A percentile compares a stretch with the other conserved stretches of the same genome.
Evolutionary conservation across 2,329 filamentous ascomycete species (phyloP).

Genomic region (Hypomyces rosellus): DNA sequence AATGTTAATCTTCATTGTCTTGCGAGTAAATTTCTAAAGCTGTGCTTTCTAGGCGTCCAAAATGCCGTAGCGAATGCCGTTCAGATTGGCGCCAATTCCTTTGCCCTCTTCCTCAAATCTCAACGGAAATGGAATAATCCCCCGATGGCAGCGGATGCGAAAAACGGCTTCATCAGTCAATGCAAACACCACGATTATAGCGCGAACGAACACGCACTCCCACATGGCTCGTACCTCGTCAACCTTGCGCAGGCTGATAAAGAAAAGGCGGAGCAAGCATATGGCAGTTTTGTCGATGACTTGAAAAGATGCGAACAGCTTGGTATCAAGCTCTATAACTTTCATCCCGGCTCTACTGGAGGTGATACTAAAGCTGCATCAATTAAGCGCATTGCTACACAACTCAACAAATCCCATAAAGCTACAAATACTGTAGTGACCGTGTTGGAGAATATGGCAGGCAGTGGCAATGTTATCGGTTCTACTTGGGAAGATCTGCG

Average conservation of each 20-base stretch:
- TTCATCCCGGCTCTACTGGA: slow-evolving; percentile 84
- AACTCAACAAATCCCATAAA: slow-evolving; percentile 75
- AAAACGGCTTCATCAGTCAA: slow-evolving; percentile 61
- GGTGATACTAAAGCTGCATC: slow-evolving; percentile 61
- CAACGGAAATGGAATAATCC: slow-evolving; percentile 93
- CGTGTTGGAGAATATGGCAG: slow-evolving; percentile 93
- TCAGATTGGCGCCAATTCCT: slow-evolving; percentile 83
- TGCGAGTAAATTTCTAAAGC: slow-evolving; percentile 4
- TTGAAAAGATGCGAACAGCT: slow-evolving; percentile 76
- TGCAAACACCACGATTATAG: slow-evolving; percentile 68
- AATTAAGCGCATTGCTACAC: slow-evolving; percentile 69
- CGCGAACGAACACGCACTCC: slow-evolving; percentile 66
- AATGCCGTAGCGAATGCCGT: slow-evolving; percentile 75
- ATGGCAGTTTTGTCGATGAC: slow-evolving; percentile 80
- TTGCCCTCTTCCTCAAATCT: slow-evolving; percentile 92
- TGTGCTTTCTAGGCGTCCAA: slow-evolving; percentile 62
- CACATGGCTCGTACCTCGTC: slow-evolving; percentile 93
- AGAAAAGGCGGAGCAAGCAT: slow-evolving; percentile 78
- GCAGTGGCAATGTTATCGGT: slow-evolving; percentile 80
- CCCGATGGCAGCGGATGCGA: slow-evolving; percentile 61
- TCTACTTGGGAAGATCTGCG: slow-evolving; percentile 78
- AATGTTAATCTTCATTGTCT: not conserved
- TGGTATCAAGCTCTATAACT: slow-evolving; percentile 92
- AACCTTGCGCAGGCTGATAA: slow-evolving; percentile 84
- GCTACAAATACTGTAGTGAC: slow-evolving; percentile 73